Percentiles rank a stretch among this genome's conserved stretches.
Conservation (phyloP, 2,329 filamentous ascomycete genomes). For the Verticillium alfalfae region DNA sequence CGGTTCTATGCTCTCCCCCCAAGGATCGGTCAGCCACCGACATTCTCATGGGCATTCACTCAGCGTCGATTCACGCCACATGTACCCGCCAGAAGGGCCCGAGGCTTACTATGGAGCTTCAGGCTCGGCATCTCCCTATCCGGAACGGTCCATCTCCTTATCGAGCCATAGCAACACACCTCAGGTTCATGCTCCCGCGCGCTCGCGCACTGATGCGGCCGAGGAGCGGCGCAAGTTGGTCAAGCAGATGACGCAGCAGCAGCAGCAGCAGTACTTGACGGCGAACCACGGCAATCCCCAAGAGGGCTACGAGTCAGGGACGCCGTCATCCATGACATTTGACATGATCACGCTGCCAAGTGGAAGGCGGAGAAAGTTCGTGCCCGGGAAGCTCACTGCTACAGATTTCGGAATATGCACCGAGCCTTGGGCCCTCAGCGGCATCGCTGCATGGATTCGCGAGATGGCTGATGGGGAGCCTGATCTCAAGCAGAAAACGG, state of each 20-base stretch:
- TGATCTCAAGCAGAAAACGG: constrained; percentile 76
- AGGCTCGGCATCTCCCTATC: constrained; percentile 12
- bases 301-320: constrained; percentile 52
- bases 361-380: constrained; percentile 75
- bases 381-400: constrained; percentile 74
- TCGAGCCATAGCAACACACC: constrained; percentile 78
- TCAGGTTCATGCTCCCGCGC: constrained; percentile 71
- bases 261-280: constrained; percentile 45
- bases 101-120: constrained; percentile 41
- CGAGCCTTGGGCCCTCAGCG: constrained; percentile 90
- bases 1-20: constrained; percentile 43
- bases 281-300: constrained; percentile 46
- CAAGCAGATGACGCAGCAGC: constrained; percentile 40
- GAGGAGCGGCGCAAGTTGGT: constrained; percentile 56
- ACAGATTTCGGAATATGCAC: constrained; percentile 78
- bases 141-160: constrained; percentile 74
- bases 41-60: constrained; percentile 44
- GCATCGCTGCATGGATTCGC: constrained; percentile 81
- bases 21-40: constrained; percentile 28
- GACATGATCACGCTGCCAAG: constrained; percentile 81
- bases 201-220: constrained; percentile 92
- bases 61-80: constrained; percentile 38
- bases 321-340: constrained; percentile 55
- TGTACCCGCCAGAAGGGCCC: constrained; percentile 33
- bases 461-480: constrained; percentile 87